phyloP scores from a whole-genome alignment of 208 protist genomes.

The Vickermania ingenoplastis region DNA sequence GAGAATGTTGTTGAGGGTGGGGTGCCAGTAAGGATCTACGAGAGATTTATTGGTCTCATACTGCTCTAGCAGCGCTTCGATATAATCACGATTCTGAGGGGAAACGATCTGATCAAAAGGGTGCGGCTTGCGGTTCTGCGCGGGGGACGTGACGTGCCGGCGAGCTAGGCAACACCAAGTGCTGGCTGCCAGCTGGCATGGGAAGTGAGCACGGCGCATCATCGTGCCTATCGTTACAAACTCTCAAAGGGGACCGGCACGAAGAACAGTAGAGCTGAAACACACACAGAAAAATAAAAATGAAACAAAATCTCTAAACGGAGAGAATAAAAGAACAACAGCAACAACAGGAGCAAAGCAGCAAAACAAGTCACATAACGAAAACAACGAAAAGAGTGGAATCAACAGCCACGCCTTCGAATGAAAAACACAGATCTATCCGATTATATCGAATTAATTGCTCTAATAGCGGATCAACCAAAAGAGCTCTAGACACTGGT shows the following conservation, averaged over 20 bases:
- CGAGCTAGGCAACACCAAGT: not conserved
- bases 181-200: slow-evolving; percentile 5
- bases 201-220: slow-evolving; percentile 57
- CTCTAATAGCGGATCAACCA: no score
- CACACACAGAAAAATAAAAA: not conserved
- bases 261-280: not conserved
- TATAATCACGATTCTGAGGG: slow-evolving; percentile 62
- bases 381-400: not conserved
- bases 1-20: slow-evolving; percentile 65
- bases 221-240: slow-evolving; percentile 19
- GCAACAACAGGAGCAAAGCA: not conserved
- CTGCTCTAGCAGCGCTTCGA: slow-evolving; percentile 68
- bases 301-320: not conserved
- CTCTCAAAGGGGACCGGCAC: no score
- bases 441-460: no score
- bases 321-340: not conserved
- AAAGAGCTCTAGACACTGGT: no score
- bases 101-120: slow-evolving; percentile 63
- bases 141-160: slow-evolving; percentile 53
- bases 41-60: slow-evolving; percentile 61
- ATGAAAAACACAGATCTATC: no score
- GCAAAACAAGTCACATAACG: not conserved
- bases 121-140: slow-evolving; percentile 64
- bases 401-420: no score
- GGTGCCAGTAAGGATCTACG: slow-evolving; percentile 74